Evolutionary conservation across 1,284 basidiomycete genomes (phyloP).

Genomic region (Cryptococcus sp.): DNA sequence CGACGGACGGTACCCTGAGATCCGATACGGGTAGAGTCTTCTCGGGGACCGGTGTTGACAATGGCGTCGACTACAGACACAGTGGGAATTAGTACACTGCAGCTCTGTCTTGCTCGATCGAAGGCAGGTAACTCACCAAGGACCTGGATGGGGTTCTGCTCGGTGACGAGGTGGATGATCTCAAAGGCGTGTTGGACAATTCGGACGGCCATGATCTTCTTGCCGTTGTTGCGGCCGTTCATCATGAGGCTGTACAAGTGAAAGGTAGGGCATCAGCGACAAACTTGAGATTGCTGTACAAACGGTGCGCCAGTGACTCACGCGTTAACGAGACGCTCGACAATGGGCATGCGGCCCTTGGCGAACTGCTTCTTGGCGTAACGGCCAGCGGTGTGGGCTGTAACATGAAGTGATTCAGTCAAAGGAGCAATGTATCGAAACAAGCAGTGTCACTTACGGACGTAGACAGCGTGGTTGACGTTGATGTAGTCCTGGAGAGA

Average conservation of each 20-base stretch:
- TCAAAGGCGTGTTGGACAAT: constrained; percentile 99
- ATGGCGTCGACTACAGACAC: constrained; percentile 82
- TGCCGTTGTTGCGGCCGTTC: constrained; percentile 99
- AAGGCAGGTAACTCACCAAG: constrained; percentile 37
- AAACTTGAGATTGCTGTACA: not conserved
- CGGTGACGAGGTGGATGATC: constrained; percentile 99
- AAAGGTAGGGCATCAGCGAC: not conserved
- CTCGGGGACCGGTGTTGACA: constrained; percentile 99
- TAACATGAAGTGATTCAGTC: not conserved
- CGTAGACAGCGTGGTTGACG: constrained; percentile 96
- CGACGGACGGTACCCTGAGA: constrained; percentile 99
- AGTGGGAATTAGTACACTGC: constrained; percentile 54
- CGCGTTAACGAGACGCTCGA: constrained; percentile 98
- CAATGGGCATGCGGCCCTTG: constrained; percentile 99
- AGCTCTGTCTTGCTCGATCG: not conserved
- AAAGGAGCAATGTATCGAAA: not conserved
- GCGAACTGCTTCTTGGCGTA: constrained; percentile 99
- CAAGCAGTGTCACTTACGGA: constrained; percentile 57
- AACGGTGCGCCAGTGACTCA: constrained; percentile 54
- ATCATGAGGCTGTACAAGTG: constrained; percentile 75
- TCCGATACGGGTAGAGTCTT: constrained; percentile 99
- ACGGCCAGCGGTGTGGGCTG: constrained; percentile 93
- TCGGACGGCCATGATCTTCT: constrained; percentile 98
- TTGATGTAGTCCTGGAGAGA: constrained; percentile 99
- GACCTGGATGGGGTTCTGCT: constrained; percentile 99